Evolutionary conservation across 2,329 filamentous ascomycete species (phyloP).

Genomic region (Phialophora verrucosa): DNA sequence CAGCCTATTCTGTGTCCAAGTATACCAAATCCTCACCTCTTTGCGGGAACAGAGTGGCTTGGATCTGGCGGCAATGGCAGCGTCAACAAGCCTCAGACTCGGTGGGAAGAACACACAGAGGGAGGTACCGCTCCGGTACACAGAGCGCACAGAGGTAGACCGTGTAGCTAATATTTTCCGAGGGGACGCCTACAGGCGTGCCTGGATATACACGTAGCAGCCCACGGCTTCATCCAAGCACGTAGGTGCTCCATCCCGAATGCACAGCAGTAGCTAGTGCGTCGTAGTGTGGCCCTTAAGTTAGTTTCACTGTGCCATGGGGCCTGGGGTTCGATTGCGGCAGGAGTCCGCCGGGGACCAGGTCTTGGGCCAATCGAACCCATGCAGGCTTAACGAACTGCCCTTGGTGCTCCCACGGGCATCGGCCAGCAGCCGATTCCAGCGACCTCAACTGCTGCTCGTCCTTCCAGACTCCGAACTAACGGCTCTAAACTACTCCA

Average conservation of each 20-base stretch:
- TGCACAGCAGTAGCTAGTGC: slow-evolving; percentile 1
- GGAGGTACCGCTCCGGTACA: background rate
- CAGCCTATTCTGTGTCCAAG: background rate
- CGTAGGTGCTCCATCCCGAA: background rate
- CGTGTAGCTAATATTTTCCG: background rate
- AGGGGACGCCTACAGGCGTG: slow-evolving; percentile 17
- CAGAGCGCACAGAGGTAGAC: background rate
- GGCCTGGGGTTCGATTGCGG: slow-evolving; percentile 1
- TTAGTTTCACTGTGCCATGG: slow-evolving; percentile 12
- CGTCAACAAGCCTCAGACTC: background rate
- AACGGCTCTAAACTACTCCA: slow-evolving; percentile 6
- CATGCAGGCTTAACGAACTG: background rate
- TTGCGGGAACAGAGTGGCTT: background rate
- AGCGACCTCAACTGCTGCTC: background rate
- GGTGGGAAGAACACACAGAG: background rate
- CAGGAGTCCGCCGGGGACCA: slow-evolving; percentile 11
- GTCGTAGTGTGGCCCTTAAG: slow-evolving; percentile 3
- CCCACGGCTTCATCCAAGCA: slow-evolving; percentile 1
- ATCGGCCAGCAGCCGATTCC: slow-evolving; percentile 8
- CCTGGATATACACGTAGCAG: slow-evolving; percentile 19
- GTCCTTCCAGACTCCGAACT: background rate
- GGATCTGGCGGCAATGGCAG: background rate
- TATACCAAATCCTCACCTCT: background rate
- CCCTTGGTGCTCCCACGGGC: background rate
- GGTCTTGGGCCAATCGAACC: background rate